phyloP scores from a whole-genome alignment of 768 basidiomycete genomes.

The Psilocybe tampanensis region DNA sequence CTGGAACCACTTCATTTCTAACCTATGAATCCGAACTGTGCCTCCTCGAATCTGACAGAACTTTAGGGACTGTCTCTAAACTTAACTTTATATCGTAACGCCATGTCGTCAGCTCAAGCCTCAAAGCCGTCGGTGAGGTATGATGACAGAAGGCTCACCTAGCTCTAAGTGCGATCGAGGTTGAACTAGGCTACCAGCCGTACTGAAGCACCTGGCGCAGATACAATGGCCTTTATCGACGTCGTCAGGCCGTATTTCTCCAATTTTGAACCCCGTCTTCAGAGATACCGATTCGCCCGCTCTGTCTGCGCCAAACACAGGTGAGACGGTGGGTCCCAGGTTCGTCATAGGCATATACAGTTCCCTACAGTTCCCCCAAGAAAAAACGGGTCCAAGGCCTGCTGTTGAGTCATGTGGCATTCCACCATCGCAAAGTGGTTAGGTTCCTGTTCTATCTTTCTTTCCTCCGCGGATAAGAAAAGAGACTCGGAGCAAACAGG shows the following conservation, averaged over 20 bases:
- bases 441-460: neutral
- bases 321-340: neutral
- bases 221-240: neutral
- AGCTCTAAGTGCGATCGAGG: neutral
- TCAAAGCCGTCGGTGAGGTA: conserved; percentile 5
- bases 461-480: conserved; percentile 15
- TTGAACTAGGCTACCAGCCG: neutral
- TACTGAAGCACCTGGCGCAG: neutral
- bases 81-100: conserved; percentile 10
- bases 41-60: conserved; percentile 10
- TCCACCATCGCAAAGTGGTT: neutral
- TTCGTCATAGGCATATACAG: neutral
- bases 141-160: neutral
- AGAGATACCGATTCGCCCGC: neutral
- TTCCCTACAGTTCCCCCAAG: too few relatives aligned
- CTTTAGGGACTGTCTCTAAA: conserved; percentile 4
- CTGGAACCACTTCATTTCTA: too few relatives aligned
- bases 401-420: conserved; percentile 11
- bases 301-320: neutral
- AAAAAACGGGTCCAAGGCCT: too few relatives aligned
- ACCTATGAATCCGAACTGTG: too few relatives aligned
- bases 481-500: neutral
- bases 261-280: neutral
- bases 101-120: neutral
- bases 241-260: neutral